Percentiles rank a stretch among this genome's conserved stretches.
Evolutionary conservation across 768 basidiomycete species (phyloP).

Genomic region (Lactifluus subvellereus): DNA sequence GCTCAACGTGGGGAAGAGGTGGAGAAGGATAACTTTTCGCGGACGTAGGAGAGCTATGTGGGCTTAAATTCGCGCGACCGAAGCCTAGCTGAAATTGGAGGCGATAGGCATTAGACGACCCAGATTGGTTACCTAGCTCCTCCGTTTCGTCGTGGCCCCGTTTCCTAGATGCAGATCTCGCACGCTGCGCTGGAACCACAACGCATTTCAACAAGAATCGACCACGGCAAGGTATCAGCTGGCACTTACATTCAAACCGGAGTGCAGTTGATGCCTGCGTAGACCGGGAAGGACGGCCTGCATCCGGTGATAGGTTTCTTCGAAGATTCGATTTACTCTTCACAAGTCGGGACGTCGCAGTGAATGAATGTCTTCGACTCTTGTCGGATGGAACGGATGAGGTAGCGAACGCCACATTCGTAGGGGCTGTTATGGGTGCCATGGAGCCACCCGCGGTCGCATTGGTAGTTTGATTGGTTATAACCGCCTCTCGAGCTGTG

Average conservation of each 20-base stretch:
- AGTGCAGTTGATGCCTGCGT: slow-evolving; percentile 27
- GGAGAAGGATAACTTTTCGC: slow-evolving; percentile 64
- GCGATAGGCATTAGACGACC: slow-evolving; percentile 23
- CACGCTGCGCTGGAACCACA: slow-evolving; percentile 49
- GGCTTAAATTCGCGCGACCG: slow-evolving; percentile 43
- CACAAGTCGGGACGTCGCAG: slow-evolving; percentile 15
- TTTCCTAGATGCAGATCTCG: slow-evolving; percentile 70
- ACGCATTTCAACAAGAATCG: slow-evolving; percentile 1
- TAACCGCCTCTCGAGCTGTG: slow-evolving; percentile 65
- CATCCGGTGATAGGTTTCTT: slow-evolving; percentile 32
- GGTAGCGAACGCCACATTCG: slow-evolving; percentile 5
- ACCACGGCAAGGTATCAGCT: background rate
- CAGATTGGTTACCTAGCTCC: slow-evolving; percentile 37
- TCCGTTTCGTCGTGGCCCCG: slow-evolving; percentile 66
- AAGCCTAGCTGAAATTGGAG: slow-evolving; percentile 29
- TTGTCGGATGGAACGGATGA: slow-evolving; percentile 17
- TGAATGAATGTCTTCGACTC: slow-evolving; percentile 24
- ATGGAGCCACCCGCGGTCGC: slow-evolving; percentile 23
- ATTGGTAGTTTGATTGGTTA: slow-evolving; percentile 27
- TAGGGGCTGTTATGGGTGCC: slow-evolving; percentile 6
- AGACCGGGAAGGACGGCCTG: slow-evolving; percentile 29
- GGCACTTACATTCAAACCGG: slow-evolving; percentile 32
- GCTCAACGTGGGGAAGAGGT: slow-evolving; percentile 46
- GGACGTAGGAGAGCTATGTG: slow-evolving; percentile 73
- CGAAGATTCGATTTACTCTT: slow-evolving; percentile 28